phyloP scores from a whole-genome alignment of 2,329 filamentous ascomycete genomes.

The Neospermospora avenae region DNA sequence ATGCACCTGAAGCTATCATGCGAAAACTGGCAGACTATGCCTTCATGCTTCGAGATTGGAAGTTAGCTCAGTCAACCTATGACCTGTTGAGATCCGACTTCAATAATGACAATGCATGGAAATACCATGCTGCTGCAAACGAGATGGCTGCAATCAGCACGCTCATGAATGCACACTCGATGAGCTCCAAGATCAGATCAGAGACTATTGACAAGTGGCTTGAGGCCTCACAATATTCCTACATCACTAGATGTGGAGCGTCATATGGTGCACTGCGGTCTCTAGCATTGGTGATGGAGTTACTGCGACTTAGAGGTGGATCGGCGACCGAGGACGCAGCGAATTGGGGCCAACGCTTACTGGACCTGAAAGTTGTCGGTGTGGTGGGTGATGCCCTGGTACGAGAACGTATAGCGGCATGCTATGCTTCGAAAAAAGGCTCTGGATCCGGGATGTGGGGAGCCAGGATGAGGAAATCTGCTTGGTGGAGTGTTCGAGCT shows the following conservation, averaged over 20 bases:
- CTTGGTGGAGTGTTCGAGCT: slow-evolving; percentile 81
- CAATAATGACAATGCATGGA: slow-evolving; percentile 94
- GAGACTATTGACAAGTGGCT: slow-evolving; percentile 85
- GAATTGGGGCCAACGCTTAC: slow-evolving; percentile 74
- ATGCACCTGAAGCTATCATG: slow-evolving; percentile 85
- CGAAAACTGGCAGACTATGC: slow-evolving; percentile 91
- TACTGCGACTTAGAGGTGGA: slow-evolving; percentile 76
- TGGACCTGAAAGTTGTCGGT: slow-evolving; percentile 76
- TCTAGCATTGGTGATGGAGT: slow-evolving; percentile 72
- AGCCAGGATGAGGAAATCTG: slow-evolving; percentile 75
- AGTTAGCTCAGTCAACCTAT: slow-evolving; percentile 86
- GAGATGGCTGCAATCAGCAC: slow-evolving; percentile 91
- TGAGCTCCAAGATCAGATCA: slow-evolving; percentile 70
- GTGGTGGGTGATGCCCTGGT: slow-evolving; percentile 75
- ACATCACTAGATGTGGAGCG: slow-evolving; percentile 77
- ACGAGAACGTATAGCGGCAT: slow-evolving; percentile 81
- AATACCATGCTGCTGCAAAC: slow-evolving; percentile 86
- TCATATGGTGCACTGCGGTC: slow-evolving; percentile 79
- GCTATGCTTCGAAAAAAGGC: slow-evolving; percentile 72
- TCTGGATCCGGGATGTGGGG: slow-evolving; percentile 66
- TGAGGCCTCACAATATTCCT: slow-evolving; percentile 88
- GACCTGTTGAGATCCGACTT: slow-evolving; percentile 88
- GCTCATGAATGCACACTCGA: slow-evolving; percentile 69
- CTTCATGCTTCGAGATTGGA: slow-evolving; percentile 97
- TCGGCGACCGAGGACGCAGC: slow-evolving; percentile 82